phyloP scores from a whole-genome alignment of 139 green algal genomes.

The Volvox africanus region DNA sequence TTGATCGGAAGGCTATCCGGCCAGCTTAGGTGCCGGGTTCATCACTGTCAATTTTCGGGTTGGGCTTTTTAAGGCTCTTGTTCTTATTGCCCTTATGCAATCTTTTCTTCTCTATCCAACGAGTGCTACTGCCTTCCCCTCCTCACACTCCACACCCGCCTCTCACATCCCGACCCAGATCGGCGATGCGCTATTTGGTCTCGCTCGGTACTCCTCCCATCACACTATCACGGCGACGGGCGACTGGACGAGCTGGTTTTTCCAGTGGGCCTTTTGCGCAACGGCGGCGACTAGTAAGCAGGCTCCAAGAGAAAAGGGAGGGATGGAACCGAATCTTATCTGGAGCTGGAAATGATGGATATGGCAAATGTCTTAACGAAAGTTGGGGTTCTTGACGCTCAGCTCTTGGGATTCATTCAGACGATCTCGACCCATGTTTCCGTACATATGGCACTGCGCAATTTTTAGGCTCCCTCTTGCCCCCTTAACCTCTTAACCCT shows the following conservation, averaged over 20 bases:
- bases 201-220: slow-evolving; percentile 29
- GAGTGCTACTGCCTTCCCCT: slow-evolving; percentile 40
- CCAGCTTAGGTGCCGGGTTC: too few species aligned
- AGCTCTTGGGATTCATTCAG: too few species aligned
- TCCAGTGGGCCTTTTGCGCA: slow-evolving; percentile 73
- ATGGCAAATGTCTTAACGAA: too few species aligned
- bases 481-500: background rate
- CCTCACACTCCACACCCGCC: background rate
- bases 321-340: background rate
- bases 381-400: too few species aligned
- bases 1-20: too few species aligned
- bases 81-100: too few species aligned
- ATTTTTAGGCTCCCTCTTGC: slow-evolving; percentile 47
- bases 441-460: too few species aligned
- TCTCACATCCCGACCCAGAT: slow-evolving; percentile 1
- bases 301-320: background rate
- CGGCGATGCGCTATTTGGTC: slow-evolving; percentile 45
- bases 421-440: too few species aligned
- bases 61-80: too few species aligned
- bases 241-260: slow-evolving; percentile 55
- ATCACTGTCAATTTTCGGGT: too few species aligned
- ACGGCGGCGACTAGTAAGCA: slow-evolving; percentile 66
- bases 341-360: too few species aligned
- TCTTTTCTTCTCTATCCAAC: too few species aligned
- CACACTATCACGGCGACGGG: background rate